phyloP scores from a whole-genome alignment of 2,329 filamentous ascomycete species.

The Botrytis aclada region DNA sequence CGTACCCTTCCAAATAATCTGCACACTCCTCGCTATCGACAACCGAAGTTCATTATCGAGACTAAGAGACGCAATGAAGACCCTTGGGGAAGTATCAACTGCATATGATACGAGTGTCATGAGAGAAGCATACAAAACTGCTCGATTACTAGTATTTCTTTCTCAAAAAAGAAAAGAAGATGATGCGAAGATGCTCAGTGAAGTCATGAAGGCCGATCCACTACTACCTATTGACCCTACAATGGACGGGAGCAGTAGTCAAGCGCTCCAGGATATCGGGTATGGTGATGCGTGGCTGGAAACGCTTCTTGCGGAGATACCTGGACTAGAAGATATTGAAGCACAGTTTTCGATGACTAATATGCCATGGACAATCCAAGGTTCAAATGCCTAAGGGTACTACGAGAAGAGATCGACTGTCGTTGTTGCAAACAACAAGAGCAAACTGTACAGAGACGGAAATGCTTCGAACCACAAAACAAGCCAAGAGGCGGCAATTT shows the following conservation, averaged over 20 bases:
- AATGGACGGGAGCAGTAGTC: neutral
- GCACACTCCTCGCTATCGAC: constrained; percentile 23
- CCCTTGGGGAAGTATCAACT: constrained; percentile 12
- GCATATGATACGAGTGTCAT: constrained; percentile 15
- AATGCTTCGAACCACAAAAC: neutral
- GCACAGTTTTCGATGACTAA: neutral
- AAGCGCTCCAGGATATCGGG: neutral
- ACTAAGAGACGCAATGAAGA: constrained; percentile 19
- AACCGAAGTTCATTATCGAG: constrained; percentile 13
- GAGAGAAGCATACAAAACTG: constrained; percentile 17
- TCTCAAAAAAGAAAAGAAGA: constrained; percentile 15
- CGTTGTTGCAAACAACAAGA: neutral
- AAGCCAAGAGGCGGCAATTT: neutral
- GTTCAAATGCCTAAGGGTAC: neutral
- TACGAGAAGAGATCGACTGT: neutral
- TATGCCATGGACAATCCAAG: neutral
- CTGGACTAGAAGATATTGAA: constrained; percentile 5
- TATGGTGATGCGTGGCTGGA: constrained; percentile 15
- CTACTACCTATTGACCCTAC: neutral
- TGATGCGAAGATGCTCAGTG: neutral
- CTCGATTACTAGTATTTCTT: constrained; percentile 9
- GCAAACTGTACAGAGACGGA: neutral
- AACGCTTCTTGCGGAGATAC: constrained; percentile 9
- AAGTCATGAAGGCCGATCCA: constrained; percentile 6
- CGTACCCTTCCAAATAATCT: constrained; percentile 22